Conservation (phyloP, 2,329 filamentous ascomycete genomes). For the Lachnum nothofagi region DNA sequence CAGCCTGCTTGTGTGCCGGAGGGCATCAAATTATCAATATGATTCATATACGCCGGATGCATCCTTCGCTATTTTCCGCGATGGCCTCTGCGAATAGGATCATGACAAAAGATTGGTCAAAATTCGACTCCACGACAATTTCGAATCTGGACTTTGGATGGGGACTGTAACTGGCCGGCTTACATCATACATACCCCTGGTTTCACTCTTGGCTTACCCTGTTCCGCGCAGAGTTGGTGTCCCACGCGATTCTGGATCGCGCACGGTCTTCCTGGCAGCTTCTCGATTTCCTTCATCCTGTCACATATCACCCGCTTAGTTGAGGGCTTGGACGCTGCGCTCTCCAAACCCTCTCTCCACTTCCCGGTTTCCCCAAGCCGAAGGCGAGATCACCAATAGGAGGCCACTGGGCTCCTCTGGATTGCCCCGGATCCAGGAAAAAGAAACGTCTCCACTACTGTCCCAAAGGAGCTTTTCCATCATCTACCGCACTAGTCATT, state of each 20-base stretch:
- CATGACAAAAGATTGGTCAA: neutral
- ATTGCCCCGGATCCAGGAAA: too few relatives aligned
- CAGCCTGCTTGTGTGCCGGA: too few relatives aligned
- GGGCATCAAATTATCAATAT: too few relatives aligned
- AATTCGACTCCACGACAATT: too few relatives aligned
- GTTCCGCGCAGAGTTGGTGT: too few relatives aligned
- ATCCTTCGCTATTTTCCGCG: neutral
- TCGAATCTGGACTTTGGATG: too few relatives aligned
- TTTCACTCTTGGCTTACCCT: too few relatives aligned
- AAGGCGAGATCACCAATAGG: neutral
- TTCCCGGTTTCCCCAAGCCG: neutral
- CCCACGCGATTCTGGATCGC: too few relatives aligned
- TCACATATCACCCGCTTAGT: neutral
- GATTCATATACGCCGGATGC: too few relatives aligned
- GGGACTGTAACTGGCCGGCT: conserved; percentile 11
- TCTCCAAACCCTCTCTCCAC: neutral
- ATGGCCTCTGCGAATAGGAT: neutral
- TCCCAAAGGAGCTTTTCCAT: conserved; percentile 5
- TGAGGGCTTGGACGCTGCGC: neutral
- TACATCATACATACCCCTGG: conserved; percentile 12
- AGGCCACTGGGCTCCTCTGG: neutral
- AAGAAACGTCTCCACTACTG: conserved; percentile 1
- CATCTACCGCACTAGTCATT: conserved; percentile 1
- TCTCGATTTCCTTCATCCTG: neutral
- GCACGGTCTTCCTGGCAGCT: neutral